These are phyloP conservation scores for Candida gigantensis DNA, from an alignment of 1,139 yeast species.

Conservation along the genomic window DNA sequence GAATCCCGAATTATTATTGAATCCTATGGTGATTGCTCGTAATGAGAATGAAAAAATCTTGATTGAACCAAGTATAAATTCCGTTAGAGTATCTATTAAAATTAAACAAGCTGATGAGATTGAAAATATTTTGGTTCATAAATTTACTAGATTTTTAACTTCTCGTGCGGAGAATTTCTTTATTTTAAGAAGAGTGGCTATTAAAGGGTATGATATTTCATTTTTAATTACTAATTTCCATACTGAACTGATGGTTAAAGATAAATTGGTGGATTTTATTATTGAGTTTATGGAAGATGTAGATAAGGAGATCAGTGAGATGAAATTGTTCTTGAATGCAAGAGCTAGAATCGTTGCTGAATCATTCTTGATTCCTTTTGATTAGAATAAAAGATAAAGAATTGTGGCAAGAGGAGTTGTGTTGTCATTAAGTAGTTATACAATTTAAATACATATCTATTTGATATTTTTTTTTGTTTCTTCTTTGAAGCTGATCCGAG, in stretches of 20 bases:
- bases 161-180: conserved; percentile 95
- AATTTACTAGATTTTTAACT: conserved; percentile 89
- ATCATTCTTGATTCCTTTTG: conserved; percentile 79
- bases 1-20: conserved; percentile 79
- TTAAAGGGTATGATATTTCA: conserved; percentile 89
- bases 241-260: conserved; percentile 94
- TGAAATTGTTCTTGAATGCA: conserved; percentile 95
- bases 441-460: conserved; percentile 6
- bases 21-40: conserved; percentile 88
- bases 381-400: conserved; percentile 32
- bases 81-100: conserved; percentile 83
- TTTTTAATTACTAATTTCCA: conserved; percentile 92
- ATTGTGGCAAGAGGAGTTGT: too few relatives aligned
- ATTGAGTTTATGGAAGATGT: conserved; percentile 99
- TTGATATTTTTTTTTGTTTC: too few relatives aligned
- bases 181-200: conserved; percentile 88
- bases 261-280: conserved; percentile 91
- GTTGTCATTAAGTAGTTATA: too few relatives aligned
- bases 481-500: too few relatives aligned
- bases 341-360: conserved; percentile 98
- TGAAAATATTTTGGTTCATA: conserved; percentile 90
- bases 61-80: conserved; percentile 92
- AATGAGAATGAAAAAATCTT: conserved; percentile 91
- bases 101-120: conserved; percentile 98
- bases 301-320: conserved; percentile 97